phyloP scores from a whole-genome alignment of 2,329 filamentous ascomycete genomes.

The Alternaria metachromatica region DNA sequence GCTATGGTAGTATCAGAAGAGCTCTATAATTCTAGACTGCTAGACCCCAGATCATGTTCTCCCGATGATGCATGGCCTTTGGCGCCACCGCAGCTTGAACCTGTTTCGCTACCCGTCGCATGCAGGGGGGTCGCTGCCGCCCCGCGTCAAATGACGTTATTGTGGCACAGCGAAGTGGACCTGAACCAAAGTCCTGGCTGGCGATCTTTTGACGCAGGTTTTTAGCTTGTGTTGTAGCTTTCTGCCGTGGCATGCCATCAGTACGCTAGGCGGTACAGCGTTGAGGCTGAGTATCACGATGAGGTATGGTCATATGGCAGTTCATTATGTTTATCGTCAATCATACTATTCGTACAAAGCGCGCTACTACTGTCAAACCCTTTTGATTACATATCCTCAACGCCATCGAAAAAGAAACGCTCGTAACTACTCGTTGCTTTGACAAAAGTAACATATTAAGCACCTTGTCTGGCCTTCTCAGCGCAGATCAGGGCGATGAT shows the following conservation, averaged over 20 bases:
- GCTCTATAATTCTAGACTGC: constrained; percentile 3
- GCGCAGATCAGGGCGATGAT: constrained; percentile 61
- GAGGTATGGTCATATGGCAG: neutral
- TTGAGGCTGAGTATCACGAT: neutral
- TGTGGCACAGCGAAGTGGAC: constrained; percentile 22
- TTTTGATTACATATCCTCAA: constrained; percentile 1
- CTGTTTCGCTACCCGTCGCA: constrained; percentile 27
- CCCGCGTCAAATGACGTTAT: constrained; percentile 36
- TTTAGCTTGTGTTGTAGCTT: neutral
- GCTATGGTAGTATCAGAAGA: neutral
- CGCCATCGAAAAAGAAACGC: neutral
- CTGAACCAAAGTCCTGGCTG: constrained; percentile 6
- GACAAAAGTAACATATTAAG: constrained; percentile 17
- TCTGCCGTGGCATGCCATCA: neutral
- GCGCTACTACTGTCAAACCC: neutral
- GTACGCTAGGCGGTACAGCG: neutral
- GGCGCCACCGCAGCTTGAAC: constrained; percentile 31
- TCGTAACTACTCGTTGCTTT: neutral
- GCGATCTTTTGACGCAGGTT: constrained; percentile 11
- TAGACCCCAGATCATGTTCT: constrained; percentile 13
- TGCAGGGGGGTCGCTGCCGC: constrained; percentile 18
- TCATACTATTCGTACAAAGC: constrained; percentile 11
- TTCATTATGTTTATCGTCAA: neutral
- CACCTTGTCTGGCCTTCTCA: constrained; percentile 59
- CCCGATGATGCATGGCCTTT: constrained; percentile 23